A percentile compares a stretch with the other conserved stretches of the same genome.
Evolutionary conservation across 176 grass and related monocot species (phyloP).

Genomic region (Secale cereale): DNA sequence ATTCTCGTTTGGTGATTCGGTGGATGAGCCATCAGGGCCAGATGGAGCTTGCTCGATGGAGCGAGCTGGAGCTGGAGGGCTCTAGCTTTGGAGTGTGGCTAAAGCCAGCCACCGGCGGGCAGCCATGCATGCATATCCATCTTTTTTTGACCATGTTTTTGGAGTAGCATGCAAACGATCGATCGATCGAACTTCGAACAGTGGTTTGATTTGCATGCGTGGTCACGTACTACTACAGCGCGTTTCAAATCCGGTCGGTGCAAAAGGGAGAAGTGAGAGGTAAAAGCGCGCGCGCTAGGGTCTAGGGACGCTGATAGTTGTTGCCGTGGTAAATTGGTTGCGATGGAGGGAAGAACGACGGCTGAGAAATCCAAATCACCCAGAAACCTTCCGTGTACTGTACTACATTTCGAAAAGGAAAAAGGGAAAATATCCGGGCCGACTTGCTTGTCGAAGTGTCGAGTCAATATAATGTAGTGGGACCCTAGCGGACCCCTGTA

Average conservation of each 20-base stretch:
- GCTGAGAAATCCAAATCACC: background rate
- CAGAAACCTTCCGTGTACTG: too few relatives aligned
- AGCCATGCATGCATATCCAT: constrained; percentile 10
- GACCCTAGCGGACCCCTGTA: background rate
- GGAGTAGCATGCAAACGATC: background rate
- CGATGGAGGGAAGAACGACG: background rate
- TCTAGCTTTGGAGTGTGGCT: constrained; percentile 57
- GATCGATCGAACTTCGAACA: background rate
- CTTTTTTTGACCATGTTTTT: constrained; percentile 33
- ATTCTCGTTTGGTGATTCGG: constrained; percentile 53
- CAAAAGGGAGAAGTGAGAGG: background rate
- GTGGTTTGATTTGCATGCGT: constrained; percentile 28
- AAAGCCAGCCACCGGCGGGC: constrained; percentile 43
- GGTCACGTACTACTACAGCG: background rate
- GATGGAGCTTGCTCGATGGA: background rate
- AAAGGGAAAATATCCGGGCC: background rate
- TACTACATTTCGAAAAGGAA: background rate
- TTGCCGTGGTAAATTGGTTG: background rate
- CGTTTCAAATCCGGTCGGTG: background rate
- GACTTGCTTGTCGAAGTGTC: constrained; percentile 17
- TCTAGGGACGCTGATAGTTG: background rate
- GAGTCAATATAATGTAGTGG: background rate
- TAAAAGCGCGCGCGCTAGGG: background rate
- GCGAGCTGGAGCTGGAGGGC: constrained; percentile 7
- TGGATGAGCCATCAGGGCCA: constrained; percentile 54